These are phyloP conservation scores for Silene noctiflora DNA, from an alignment of 179 eudicot genomes.

Conservation along the genomic window DNA sequence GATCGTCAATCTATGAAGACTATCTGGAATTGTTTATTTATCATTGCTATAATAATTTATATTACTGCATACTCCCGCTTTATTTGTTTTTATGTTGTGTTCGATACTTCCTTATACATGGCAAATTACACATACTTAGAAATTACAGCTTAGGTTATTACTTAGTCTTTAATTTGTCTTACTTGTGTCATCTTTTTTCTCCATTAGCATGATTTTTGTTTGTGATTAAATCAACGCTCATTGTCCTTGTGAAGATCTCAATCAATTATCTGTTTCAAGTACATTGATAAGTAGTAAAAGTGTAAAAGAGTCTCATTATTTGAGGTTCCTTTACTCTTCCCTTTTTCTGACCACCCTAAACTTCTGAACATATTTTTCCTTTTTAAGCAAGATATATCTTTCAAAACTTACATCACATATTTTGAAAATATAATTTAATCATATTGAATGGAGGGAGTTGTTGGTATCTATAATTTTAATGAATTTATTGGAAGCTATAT, in stretches of 20 bases:
- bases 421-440: too few species aligned
- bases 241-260: neutral
- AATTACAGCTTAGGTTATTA: neutral
- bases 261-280: neutral
- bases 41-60: neutral
- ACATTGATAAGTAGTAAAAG: neutral
- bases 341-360: too few species aligned
- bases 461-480: too few species aligned
- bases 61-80: too few species aligned
- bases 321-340: too few species aligned
- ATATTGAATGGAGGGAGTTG: too few species aligned
- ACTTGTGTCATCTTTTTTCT: neutral
- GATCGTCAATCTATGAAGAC: neutral
- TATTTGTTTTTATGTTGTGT: too few species aligned
- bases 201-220: neutral
- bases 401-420: too few species aligned
- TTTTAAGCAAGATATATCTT: neutral
- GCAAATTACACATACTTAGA: neutral
- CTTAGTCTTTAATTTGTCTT: neutral
- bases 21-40: neutral
- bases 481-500: too few species aligned
- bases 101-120: neutral
- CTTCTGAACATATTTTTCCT: neutral
- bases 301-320: too few species aligned
- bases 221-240: neutral